Evolutionary conservation across 75 land plant species (phyloP).

Genomic region (Sequoia sempervirens): DNA sequence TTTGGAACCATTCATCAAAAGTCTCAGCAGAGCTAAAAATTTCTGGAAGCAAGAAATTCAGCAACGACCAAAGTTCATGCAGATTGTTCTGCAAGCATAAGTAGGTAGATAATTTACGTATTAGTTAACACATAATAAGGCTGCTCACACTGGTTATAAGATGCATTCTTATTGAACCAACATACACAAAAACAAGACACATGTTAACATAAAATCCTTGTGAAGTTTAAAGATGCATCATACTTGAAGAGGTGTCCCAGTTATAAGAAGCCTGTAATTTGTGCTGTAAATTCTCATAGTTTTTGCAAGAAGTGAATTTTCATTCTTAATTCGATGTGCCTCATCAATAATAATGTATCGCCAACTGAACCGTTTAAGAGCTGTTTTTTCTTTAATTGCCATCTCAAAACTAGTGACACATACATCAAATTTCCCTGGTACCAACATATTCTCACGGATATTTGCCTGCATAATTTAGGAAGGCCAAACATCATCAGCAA

Average conservation of each 20-base stretch:
- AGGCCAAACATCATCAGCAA: slow-evolving; percentile 5
- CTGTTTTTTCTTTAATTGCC: slow-evolving; percentile 94
- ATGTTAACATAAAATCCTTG: neutral
- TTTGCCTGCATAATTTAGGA: slow-evolving; percentile 39
- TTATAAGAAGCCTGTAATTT: slow-evolving; percentile 92
- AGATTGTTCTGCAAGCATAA: slow-evolving; percentile 79
- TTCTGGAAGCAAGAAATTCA: slow-evolving; percentile 94
- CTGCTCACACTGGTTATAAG: neutral
- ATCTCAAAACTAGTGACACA: slow-evolving; percentile 99
- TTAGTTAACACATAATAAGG: neutral
- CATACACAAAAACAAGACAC: neutral
- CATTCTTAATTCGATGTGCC: slow-evolving; percentile 98
- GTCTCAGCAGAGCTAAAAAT: slow-evolving; percentile 99
- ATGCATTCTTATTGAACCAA: neutral
- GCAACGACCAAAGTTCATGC: slow-evolving; percentile 96
- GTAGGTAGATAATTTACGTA: neutral
- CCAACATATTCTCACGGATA: slow-evolving; percentile 75
- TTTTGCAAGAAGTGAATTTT: slow-evolving; percentile 96
- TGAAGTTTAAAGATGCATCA: neutral
- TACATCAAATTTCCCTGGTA: slow-evolving; percentile 94
- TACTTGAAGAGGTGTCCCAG: slow-evolving; percentile 99
- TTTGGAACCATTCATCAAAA: slow-evolving; percentile 99
- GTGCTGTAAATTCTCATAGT: slow-evolving; percentile 95
- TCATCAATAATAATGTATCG: slow-evolving; percentile 98
- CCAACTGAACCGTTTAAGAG: slow-evolving; percentile 90